phyloP scores from a whole-genome alignment of 2,329 filamentous ascomycete genomes.

The Epichloe brachyelytri region DNA sequence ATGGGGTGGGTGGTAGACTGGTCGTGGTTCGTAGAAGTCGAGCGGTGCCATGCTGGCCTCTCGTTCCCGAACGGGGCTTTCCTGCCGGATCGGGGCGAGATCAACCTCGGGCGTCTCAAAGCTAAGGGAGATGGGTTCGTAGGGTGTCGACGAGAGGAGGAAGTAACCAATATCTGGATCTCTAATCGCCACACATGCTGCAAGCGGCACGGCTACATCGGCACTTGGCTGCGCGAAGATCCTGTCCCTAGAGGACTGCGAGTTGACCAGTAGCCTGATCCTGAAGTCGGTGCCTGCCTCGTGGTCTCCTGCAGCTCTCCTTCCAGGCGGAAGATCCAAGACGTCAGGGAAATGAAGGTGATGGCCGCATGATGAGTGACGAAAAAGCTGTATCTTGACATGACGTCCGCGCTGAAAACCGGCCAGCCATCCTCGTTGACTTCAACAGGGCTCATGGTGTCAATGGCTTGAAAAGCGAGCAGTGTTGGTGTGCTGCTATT shows the following conservation, averaged over 20 bases:
- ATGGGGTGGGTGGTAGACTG: constrained; percentile 50
- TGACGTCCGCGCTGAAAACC: constrained; percentile 47
- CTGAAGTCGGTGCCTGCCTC: constrained; percentile 49
- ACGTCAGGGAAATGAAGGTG: constrained; percentile 44
- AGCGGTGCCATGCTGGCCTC: constrained; percentile 31
- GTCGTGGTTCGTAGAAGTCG: constrained; percentile 49
- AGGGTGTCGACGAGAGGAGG: constrained; percentile 44
- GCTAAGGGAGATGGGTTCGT: constrained; percentile 43
- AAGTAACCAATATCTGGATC: constrained; percentile 54
- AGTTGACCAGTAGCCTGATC: constrained; percentile 45
- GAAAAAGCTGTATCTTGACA: constrained; percentile 50
- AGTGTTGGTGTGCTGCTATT: constrained; percentile 31
- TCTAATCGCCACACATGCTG: constrained; percentile 39
- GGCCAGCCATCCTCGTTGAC: constrained; percentile 47
- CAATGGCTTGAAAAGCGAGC: constrained; percentile 49
- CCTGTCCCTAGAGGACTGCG: constrained; percentile 44
- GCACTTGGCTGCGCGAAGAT: constrained; percentile 40
- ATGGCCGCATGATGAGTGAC: constrained; percentile 49
- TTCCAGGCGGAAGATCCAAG: constrained; percentile 53
- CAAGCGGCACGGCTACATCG: constrained; percentile 34
- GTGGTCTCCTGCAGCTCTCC: constrained; percentile 42
- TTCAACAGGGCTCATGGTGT: constrained; percentile 43
- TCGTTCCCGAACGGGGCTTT: constrained; percentile 29
- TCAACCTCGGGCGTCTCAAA: constrained; percentile 47
- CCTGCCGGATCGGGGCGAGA: constrained; percentile 27